Conservation (phyloP, 352 stramenopile genomes). For the Pythium apleroticum region DNA sequence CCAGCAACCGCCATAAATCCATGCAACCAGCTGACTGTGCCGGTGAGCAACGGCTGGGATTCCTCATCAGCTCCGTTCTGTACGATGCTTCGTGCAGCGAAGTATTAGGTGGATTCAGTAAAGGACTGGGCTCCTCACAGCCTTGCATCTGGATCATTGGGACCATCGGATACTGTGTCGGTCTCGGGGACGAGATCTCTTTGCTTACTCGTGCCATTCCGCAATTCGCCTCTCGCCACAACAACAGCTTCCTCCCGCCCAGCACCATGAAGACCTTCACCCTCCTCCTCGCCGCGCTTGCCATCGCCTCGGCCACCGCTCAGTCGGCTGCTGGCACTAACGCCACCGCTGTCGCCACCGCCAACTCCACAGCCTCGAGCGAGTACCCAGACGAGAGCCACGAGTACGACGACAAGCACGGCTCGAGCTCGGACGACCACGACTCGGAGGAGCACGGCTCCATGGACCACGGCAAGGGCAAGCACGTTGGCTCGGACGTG, state of each 20-base stretch:
- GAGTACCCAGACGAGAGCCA: neutral
- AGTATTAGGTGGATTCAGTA: no score
- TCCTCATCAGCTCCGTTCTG: no score
- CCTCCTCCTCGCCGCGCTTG: conserved; percentile 15
- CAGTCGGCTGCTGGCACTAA: conserved; percentile 4
- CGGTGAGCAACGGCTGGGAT: neutral
- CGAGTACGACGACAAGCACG: conserved; percentile 9
- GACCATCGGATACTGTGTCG: neutral
- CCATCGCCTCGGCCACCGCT: conserved; percentile 18
- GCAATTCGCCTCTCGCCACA: conserved; percentile 8
- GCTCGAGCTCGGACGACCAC: conserved; percentile 4
- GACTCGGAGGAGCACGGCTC: conserved; percentile 14
- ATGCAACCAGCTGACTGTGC: neutral
- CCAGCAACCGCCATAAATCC: neutral
- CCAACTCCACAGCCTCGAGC: neutral
- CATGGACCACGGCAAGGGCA: conserved; percentile 5
- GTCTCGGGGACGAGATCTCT: no score
- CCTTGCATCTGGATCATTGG: neutral
- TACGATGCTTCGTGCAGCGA: no score
- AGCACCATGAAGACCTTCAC: conserved; percentile 27
- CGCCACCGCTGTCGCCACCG: conserved; percentile 8
- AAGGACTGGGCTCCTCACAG: no score
- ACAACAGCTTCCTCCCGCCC: neutral
- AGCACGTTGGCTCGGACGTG: conserved; percentile 18
- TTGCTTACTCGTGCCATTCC: no score